Evolutionary conservation across 305 asterid species (phyloP), one percentile per base, ranked within the genome.

Genomic region (Fraxinus velutina): DNA sequence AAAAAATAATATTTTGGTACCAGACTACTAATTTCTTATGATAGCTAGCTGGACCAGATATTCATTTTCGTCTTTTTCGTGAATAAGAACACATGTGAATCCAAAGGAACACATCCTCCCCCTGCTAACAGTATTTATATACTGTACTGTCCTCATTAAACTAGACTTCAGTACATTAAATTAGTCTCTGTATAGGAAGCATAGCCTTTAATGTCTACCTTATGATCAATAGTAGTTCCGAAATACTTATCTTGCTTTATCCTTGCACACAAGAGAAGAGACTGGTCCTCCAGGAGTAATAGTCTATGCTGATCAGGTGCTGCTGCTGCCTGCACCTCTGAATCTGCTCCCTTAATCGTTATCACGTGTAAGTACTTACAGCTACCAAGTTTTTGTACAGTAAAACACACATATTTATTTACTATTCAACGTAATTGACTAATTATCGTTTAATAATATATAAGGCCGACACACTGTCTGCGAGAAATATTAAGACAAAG

Each of bases 271-370:
- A 47, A 47, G 57, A 47, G 19, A 47, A 13, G 55, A 12, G 60
- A 4, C 8, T 50, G 78, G 64, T 22, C 62, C 64, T 22, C 22
- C 13, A 73, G 24, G 66, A 24, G 22, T 75, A 76, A 70, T 44
- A 32, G 76, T 79, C 78, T 68, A 77, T 24, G 80, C 89, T 83
- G 85, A 81, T 81, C 87, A 86, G 87, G 85, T 86, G 85, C 87
- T 86, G 85, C 85, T 55, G 21, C 60, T 50, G 21, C 60, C 21
- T 50, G 64, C 64, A 36, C 47, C 75, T n/a, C 76, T 50, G 57
- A 42, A 10, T 74, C 32, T 44, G 21, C 34, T 17, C 72, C 30
- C 72, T 81, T 79, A 37, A 33, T 21, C 74, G 47, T 24, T 21
- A 2, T 75, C 78, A 68, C 81, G 83, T 81, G 76, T 82, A 75